Evolutionary conservation across 768 basidiomycete species (phyloP), one percentile per base, ranked within the genome.

Genomic region (Suillus occidentalis): DNA sequence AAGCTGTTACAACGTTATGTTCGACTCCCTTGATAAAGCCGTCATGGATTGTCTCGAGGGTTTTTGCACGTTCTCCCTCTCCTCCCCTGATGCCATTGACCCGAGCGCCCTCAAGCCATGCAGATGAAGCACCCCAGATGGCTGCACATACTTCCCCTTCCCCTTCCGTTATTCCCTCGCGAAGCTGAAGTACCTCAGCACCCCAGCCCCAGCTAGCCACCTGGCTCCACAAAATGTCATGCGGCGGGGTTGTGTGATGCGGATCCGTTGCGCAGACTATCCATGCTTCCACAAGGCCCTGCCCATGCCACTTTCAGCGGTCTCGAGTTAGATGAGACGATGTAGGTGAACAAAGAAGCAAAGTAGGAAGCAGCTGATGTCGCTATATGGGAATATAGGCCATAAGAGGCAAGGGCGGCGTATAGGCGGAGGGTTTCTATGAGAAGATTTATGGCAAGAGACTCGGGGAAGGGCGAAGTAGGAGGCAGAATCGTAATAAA

Each of bases 211-310:
- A 92, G 3, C 85, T 88, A n/a, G 81, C 77, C 12, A 97, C 80
- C 71, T 95, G 93, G 63, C 89, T 92, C 96, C 97, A 99, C 10
- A 91, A 77, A 58, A 98, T 87, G 61, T 92, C 94, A 75, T 99
- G 97, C 9, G 81, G 82, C 0, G 94, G 94, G 3, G 88, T 90
- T 8, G 94, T 96, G 62, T 83, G 81, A 72, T 99, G 97, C 7
- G 97, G 96, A 71, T 99, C 91, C n/a, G 87, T 84, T 0, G 95
- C 94, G 69, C 93, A 96, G 4, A 85, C 80, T 7, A 82, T 89
- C 95, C 95, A 98, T 0, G 82, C 78, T 65, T 86, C 85, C 3
- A 94, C 68, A 10, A 94, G 76, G 12, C 78, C 78, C 76, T 6
- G 84, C 77, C 85, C 90, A 95, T 4, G 86, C 81, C 34, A 75